phyloP scores from a whole-genome alignment of 768 basidiomycete genomes.

The Russula vinacea region DNA sequence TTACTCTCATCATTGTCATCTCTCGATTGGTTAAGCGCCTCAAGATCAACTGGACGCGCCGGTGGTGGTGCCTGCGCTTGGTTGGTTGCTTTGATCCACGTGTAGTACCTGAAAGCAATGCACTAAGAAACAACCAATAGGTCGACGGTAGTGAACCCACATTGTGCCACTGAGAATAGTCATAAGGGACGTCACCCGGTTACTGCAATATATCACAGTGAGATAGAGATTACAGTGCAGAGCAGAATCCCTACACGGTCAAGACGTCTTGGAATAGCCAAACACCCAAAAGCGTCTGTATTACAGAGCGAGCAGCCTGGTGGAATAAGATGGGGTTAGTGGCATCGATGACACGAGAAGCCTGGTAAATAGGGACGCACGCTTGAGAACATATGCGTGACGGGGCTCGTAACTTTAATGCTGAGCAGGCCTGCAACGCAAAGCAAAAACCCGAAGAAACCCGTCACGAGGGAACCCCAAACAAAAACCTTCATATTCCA shows the following conservation, averaged over 20 bases:
- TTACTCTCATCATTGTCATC: slow-evolving; percentile 32
- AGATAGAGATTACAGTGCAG: not conserved
- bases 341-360: not conserved
- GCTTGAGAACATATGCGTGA: slow-evolving; percentile 83
- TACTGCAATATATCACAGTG: slow-evolving; percentile 16
- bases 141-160: slow-evolving; percentile 38
- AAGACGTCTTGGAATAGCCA: slow-evolving; percentile 73
- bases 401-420: slow-evolving; percentile 78
- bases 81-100: slow-evolving; percentile 50
- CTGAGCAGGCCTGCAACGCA: slow-evolving; percentile 75
- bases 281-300: slow-evolving; percentile 79
- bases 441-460: slow-evolving; percentile 77
- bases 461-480: slow-evolving; percentile 66
- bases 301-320: slow-evolving; percentile 75
- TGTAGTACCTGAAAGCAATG: slow-evolving; percentile 48
- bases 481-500: slow-evolving; percentile 57
- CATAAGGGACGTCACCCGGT: slow-evolving; percentile 39
- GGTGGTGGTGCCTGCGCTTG: slow-evolving; percentile 32
- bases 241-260: slow-evolving; percentile 52
- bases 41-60: slow-evolving; percentile 41
- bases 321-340: not conserved
- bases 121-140: not conserved
- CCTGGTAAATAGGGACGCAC: slow-evolving; percentile 42
- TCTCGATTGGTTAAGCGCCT: slow-evolving; percentile 35
- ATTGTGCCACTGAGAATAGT: slow-evolving; percentile 68